These are phyloP conservation scores for Rhizoclosmatium globosum DNA, from an alignment of 192 early-diverging fungal species.

Conservation along the genomic window DNA sequence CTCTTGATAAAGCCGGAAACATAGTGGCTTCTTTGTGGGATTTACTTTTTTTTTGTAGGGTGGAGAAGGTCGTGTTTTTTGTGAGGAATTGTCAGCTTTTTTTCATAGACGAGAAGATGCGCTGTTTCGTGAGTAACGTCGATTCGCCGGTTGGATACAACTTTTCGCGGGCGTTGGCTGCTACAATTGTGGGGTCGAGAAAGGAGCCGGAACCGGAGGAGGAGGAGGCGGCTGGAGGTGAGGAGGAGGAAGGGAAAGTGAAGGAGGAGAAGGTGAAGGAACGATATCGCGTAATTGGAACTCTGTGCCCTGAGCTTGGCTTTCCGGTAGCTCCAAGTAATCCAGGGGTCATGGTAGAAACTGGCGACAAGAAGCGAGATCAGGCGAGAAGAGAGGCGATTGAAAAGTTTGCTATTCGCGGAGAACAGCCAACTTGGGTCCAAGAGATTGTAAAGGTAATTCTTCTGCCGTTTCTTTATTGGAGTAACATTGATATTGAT, in stretches of 20 bases:
- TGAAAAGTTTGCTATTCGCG: constrained; percentile 60
- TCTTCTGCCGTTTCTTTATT: neutral
- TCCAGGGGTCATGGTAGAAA: constrained; percentile 58
- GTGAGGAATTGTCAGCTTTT: neutral
- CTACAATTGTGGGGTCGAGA: constrained; percentile 55
- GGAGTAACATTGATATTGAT: constrained; percentile 1
- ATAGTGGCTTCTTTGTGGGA: too few relatives aligned
- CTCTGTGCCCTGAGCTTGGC: constrained; percentile 29
- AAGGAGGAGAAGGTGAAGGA: constrained; percentile 49
- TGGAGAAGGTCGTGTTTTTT: neutral
- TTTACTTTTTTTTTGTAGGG: too few relatives aligned
- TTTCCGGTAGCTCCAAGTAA: constrained; percentile 11
- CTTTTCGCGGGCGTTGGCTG: constrained; percentile 55
- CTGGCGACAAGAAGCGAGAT: constrained; percentile 65
- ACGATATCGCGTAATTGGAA: constrained; percentile 56
- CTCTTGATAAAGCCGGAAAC: too few relatives aligned
- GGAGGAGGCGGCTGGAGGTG: constrained; percentile 44
- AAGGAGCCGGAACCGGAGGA: constrained; percentile 52
- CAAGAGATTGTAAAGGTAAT: constrained; percentile 45
- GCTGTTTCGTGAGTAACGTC: constrained; percentile 61
- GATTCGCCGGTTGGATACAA: constrained; percentile 65
- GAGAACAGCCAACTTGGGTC: constrained; percentile 58
- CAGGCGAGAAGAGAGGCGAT: constrained; percentile 57
- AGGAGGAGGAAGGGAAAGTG: constrained; percentile 13
- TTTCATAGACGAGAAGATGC: constrained; percentile 27